Percentiles rank a stretch among this genome's conserved stretches.
phyloP scores from a whole-genome alignment of 1,284 basidiomycete species.

The Rhodotorula sp. region DNA sequence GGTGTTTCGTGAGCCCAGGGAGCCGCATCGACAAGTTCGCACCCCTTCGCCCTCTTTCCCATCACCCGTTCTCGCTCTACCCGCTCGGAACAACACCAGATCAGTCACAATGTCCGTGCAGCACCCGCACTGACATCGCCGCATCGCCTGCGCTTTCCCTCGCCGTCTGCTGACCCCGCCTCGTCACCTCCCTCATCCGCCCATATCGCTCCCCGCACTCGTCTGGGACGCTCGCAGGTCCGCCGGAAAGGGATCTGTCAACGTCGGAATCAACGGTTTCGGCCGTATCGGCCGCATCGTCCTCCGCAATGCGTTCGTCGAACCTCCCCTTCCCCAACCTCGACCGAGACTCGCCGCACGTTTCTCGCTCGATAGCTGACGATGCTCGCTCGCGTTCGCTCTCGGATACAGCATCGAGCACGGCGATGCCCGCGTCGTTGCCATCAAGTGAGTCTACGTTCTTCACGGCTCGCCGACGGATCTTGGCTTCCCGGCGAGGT shows the following conservation, averaged over 20 bases:
- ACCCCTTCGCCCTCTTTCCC: too few relatives aligned
- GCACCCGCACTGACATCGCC: too few relatives aligned
- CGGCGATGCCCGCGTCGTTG: constrained; percentile 62
- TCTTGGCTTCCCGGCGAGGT: background rate
- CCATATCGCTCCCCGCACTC: too few relatives aligned
- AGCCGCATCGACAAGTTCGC: too few relatives aligned
- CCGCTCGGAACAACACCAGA: too few relatives aligned
- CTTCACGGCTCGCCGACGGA: constrained; percentile 5
- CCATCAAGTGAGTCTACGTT: constrained; percentile 34
- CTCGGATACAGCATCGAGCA: constrained; percentile 55
- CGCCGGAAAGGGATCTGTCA: constrained; percentile 45
- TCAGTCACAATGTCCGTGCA: too few relatives aligned
- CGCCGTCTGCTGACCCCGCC: too few relatives aligned
- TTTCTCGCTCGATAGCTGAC: background rate
- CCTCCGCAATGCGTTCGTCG: constrained; percentile 73
- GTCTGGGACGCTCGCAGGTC: constrained; percentile 4
- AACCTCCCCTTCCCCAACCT: background rate
- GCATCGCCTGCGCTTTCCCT: too few relatives aligned
- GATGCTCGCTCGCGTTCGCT: background rate
- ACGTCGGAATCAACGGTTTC: constrained; percentile 90
- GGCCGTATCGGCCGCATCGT: constrained; percentile 99
- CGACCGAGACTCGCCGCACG: background rate
- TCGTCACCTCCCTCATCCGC: background rate
- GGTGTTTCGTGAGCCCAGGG: too few relatives aligned
- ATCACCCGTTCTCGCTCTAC: too few relatives aligned